Conservation (phyloP, 2,329 filamentous ascomycete genomes). For the Bipolaris bicolor region DNA sequence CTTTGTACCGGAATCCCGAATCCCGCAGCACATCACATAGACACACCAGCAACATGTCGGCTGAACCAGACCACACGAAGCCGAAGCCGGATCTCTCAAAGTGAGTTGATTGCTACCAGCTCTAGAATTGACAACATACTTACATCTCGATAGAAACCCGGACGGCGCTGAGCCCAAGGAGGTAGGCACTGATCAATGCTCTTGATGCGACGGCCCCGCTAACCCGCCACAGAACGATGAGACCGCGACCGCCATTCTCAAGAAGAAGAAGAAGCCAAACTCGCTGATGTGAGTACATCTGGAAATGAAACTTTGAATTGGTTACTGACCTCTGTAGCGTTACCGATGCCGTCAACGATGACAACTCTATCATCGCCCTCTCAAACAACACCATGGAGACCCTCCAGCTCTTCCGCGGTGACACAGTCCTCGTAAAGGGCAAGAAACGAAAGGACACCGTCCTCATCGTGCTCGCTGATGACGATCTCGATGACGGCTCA, state of each 20-base stretch:
- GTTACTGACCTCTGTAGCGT: constrained; percentile 67
- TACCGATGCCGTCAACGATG: constrained; percentile 97
- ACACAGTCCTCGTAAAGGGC: constrained; percentile 96
- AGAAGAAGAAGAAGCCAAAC: constrained; percentile 99
- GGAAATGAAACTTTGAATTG: neutral
- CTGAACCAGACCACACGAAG: constrained; percentile 57
- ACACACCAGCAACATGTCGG: constrained; percentile 53
- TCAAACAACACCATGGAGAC: constrained; percentile 99
- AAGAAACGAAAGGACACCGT: constrained; percentile 99
- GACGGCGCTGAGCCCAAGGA: constrained; percentile 87
- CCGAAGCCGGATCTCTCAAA: constrained; percentile 57
- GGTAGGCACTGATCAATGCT: constrained; percentile 55
- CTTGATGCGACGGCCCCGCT: constrained; percentile 32
- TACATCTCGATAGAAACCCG: constrained; percentile 71
- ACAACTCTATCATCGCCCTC: constrained; percentile 98
- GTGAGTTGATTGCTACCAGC: constrained; percentile 45
- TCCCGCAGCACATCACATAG: constrained; percentile 26
- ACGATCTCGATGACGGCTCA: constrained; percentile 96
- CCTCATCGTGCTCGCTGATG: constrained; percentile 94
- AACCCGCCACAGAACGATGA: constrained; percentile 74
- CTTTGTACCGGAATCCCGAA: constrained; percentile 12
- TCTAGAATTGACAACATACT: constrained; percentile 39
- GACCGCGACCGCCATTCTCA: constrained; percentile 92
- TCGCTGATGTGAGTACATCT: constrained; percentile 79
- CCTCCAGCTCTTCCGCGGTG: constrained; percentile 96